Evolutionary conservation across 306 rosid genomes (phyloP).

Genomic region (Myrica gale): DNA sequence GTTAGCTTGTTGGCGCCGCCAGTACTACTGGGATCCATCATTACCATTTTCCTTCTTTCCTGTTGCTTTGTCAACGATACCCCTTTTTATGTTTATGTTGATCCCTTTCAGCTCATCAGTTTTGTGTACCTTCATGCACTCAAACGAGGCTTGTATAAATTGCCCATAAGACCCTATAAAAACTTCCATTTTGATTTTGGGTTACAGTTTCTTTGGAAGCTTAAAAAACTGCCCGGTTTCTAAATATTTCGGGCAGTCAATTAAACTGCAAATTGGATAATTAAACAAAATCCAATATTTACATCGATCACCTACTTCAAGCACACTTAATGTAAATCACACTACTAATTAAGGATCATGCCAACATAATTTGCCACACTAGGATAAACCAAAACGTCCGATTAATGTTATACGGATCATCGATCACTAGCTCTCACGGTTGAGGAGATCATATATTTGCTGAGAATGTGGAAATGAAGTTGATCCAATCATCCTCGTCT

Average conservation of each 20-base stretch:
- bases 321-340: constrained; percentile 28
- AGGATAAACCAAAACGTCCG: neutral
- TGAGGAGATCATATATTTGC: constrained; percentile 52
- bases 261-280: constrained; percentile 29
- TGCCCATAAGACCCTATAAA: neutral
- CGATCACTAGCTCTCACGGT: neutral
- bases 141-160: neutral
- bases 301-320: constrained; percentile 31
- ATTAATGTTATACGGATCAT: too few species aligned
- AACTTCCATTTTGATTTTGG: neutral
- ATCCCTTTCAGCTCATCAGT: neutral
- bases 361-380: constrained; percentile 15
- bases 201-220: neutral
- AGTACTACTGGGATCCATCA: neutral
- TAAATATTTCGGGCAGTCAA: constrained; percentile 34
- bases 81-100: neutral
- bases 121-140: neutral
- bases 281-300: constrained; percentile 33
- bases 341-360: constrained; percentile 4
- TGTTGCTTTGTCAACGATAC: constrained; percentile 3
- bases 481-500: constrained; percentile 69
- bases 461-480: constrained; percentile 63
- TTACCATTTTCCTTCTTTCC: neutral
- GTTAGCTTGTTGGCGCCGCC: neutral
- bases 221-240: neutral